phyloP scores from a whole-genome alignment of 345 rosid genomes.

The Bruguiera gymnorhiza region DNA sequence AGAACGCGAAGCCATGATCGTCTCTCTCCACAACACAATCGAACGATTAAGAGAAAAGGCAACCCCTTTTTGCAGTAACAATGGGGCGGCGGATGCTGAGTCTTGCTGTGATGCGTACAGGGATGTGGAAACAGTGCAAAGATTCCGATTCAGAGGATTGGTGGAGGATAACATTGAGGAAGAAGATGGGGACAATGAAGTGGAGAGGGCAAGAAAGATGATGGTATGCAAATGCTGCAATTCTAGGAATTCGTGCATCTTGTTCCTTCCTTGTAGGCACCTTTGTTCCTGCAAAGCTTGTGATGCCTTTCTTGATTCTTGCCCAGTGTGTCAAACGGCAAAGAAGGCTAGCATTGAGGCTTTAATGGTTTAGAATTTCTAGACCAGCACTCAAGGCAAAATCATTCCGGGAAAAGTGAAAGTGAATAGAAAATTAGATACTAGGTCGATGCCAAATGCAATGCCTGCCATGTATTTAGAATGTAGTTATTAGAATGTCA shows the following conservation, averaged over 20 bases:
- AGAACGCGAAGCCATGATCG: slow-evolving; percentile 34
- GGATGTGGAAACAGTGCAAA: slow-evolving; percentile 13
- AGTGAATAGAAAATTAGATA: slow-evolving; percentile 15
- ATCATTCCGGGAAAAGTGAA: slow-evolving; percentile 30
- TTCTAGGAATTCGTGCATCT: slow-evolving; percentile 46
- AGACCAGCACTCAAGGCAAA: slow-evolving; percentile 4
- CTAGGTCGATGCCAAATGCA: slow-evolving; percentile 7
- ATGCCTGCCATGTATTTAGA: not conserved
- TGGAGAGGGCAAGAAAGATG: not conserved
- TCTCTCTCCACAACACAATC: slow-evolving; percentile 33
- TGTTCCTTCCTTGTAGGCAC: slow-evolving; percentile 95
- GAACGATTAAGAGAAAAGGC: slow-evolving; percentile 46
- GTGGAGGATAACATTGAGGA: not conserved
- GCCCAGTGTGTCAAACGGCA: slow-evolving; percentile 64
- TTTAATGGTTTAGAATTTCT: slow-evolving; percentile 34
- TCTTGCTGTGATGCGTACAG: slow-evolving; percentile 39
- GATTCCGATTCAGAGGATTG: slow-evolving; percentile 20
- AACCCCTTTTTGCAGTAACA: slow-evolving; percentile 26
- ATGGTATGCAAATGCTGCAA: slow-evolving; percentile 55
- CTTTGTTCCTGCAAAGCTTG: slow-evolving; percentile 72
- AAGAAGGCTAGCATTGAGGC: slow-evolving; percentile 81
- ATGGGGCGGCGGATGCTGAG: slow-evolving; percentile 49
- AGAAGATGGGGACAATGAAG: not conserved
- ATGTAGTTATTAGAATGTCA: not conserved
- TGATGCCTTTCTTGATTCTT: slow-evolving; percentile 47